A percentile compares a stretch with the other conserved stretches of the same genome.
Conservation (phyloP, 108 stramenopile species). For the Cyclotella choctawhatcheeana region DNA sequence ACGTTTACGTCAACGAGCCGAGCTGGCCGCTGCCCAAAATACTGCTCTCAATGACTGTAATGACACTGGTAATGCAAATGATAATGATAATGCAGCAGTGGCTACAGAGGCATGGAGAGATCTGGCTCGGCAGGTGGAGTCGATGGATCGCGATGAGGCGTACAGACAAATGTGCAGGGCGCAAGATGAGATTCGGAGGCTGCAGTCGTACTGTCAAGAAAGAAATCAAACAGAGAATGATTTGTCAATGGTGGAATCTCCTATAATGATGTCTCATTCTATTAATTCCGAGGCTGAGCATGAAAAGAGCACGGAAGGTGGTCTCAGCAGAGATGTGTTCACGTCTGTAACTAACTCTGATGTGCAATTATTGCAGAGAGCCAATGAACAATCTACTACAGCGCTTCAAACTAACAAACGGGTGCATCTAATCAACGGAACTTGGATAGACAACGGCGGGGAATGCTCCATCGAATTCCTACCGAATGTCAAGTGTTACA, state of each 20-base stretch:
- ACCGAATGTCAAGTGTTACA: constrained; percentile 40
- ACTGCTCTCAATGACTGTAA: too few species aligned
- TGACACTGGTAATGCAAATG: too few species aligned
- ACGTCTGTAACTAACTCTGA: neutral
- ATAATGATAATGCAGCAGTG: neutral
- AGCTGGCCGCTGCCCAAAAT: neutral
- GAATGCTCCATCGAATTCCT: constrained; percentile 45
- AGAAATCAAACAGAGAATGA: neutral
- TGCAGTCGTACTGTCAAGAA: neutral
- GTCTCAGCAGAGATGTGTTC: too few species aligned
- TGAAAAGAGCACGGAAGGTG: too few species aligned
- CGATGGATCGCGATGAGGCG: constrained; percentile 34
- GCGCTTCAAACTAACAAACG: neutral
- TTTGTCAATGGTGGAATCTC: neutral
- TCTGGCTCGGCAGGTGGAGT: constrained; percentile 20
- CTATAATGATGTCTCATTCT: neutral
- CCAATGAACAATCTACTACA: neutral
- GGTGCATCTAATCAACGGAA: constrained; percentile 9
- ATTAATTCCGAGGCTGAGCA: too few species aligned
- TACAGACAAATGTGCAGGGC: constrained; percentile 43
- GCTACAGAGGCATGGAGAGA: constrained; percentile 23
- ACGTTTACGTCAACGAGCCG: constrained; percentile 8
- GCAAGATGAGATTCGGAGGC: constrained; percentile 40
- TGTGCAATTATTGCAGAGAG: neutral
- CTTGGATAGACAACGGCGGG: constrained; percentile 34